Evolutionary conservation across 345 rosid species (phyloP).

Genomic region (Melaleuca alternifolia): DNA sequence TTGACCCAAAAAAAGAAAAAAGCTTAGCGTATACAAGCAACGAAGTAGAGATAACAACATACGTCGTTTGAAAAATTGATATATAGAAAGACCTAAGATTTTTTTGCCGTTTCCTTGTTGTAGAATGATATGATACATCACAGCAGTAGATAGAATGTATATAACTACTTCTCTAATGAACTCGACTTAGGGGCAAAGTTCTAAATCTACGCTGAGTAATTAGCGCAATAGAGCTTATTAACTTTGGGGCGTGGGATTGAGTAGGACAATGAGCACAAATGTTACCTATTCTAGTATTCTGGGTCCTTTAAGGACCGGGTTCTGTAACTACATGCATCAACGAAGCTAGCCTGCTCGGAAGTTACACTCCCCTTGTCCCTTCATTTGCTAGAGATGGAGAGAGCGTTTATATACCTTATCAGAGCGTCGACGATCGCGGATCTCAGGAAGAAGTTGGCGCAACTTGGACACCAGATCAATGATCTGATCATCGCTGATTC

Average conservation of each 20-base stretch:
- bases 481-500: conserved; percentile 92
- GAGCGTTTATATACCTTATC: conserved; percentile 41
- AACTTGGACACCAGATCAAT: conserved; percentile 77
- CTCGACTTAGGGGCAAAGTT: not conserved
- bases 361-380: not conserved
- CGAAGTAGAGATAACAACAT: not conserved
- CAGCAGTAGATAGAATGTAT: not conserved
- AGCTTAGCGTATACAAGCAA: not conserved
- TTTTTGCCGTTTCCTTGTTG: not conserved
- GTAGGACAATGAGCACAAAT: not conserved
- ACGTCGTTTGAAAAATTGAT: not conserved
- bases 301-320: not conserved
- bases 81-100: not conserved
- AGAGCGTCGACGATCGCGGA: conserved; percentile 59
- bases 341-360: not conserved
- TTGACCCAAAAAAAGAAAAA: not conserved
- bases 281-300: not conserved
- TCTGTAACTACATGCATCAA: not conserved
- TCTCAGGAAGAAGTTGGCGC: conserved; percentile 84
- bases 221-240: not conserved
- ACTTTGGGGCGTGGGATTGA: not conserved
- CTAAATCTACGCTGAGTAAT: not conserved
- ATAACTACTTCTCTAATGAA: not conserved
- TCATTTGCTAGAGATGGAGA: not conserved
- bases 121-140: not conserved